Conservation (phyloP, 257 asterid species). For the Fraxinus cuspidata region DNA sequence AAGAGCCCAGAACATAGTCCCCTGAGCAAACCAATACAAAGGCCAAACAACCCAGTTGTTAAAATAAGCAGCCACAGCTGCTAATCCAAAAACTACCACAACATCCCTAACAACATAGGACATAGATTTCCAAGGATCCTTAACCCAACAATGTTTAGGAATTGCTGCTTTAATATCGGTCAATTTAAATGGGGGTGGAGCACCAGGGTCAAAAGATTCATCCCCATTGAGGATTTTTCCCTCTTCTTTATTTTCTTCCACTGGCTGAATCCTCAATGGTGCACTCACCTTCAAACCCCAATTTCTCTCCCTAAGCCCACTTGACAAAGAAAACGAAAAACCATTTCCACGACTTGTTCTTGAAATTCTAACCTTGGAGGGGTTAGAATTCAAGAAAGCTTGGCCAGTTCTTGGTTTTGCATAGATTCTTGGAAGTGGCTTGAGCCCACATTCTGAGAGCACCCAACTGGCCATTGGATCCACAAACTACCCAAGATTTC, state of each 20-base stretch:
- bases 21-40: constrained; percentile 90
- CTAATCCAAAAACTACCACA: constrained; percentile 73
- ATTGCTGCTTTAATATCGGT: constrained; percentile 79
- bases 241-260: constrained; percentile 35
- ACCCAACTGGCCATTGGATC: constrained; percentile 48
- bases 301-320: constrained; percentile 40
- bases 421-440: constrained; percentile 44
- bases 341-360: constrained; percentile 30
- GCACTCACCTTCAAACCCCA: constrained; percentile 85
- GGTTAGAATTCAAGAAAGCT: constrained; percentile 23
- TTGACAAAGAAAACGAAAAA: constrained; percentile 25
- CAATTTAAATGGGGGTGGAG: constrained; percentile 80
- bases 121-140: constrained; percentile 86
- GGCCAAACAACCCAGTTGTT: constrained; percentile 94
- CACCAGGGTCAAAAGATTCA: constrained; percentile 65
- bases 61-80: constrained; percentile 77
- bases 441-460: constrained; percentile 44
- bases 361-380: constrained; percentile 40
- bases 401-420: constrained; percentile 45
- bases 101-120: constrained; percentile 86
- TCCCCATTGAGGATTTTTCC: constrained; percentile 3
- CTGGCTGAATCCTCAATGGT: constrained; percentile 52
- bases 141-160: constrained; percentile 97
- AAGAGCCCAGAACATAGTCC: constrained; percentile 98
- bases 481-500: constrained; percentile 19